Percentiles rank a stretch among this genome's conserved stretches.
Evolutionary conservation across 2,329 filamentous ascomycete genomes (phyloP).

Genomic region (Pseudopyrenochaeta lycopersici): DNA sequence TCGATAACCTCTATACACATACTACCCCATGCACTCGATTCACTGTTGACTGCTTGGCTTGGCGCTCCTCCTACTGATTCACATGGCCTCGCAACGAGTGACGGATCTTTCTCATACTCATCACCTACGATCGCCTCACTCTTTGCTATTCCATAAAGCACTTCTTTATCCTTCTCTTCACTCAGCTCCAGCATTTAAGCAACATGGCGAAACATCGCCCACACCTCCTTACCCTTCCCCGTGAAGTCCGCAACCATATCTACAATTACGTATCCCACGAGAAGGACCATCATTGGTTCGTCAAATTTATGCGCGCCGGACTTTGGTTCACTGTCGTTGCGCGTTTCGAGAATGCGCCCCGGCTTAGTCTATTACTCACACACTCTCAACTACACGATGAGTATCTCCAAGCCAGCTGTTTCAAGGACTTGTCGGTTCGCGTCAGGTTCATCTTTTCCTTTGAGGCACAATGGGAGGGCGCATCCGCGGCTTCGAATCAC

Average conservation of each 20-base stretch:
- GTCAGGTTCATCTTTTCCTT: too few species aligned
- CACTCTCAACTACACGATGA: slow-evolving; percentile 86
- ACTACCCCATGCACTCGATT: too few species aligned
- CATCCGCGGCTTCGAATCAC: too few species aligned
- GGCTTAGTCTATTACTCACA: slow-evolving; percentile 74
- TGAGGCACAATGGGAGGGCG: too few species aligned
- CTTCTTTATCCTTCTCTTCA: not conserved
- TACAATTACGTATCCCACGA: not conserved
- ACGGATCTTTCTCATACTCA: too few species aligned
- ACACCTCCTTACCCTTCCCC: not conserved
- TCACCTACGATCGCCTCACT: too few species aligned
- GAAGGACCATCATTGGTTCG: not conserved
- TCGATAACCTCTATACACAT: too few species aligned
- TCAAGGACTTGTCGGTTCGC: not conserved
- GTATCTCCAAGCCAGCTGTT: slow-evolving; percentile 53
- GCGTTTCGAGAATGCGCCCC: slow-evolving; percentile 64
- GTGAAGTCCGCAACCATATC: not conserved
- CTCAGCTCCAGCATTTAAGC: not conserved
- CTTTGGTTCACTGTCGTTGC: not conserved
- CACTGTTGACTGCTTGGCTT: too few species aligned
- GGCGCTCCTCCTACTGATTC: too few species aligned
- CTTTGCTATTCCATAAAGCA: not conserved
- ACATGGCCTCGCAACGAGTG: too few species aligned
- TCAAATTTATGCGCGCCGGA: too few species aligned
- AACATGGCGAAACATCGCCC: not conserved